Conservation (phyloP, 2,329 filamentous ascomycete genomes). For the Macrophomina phaseolina region DNA sequence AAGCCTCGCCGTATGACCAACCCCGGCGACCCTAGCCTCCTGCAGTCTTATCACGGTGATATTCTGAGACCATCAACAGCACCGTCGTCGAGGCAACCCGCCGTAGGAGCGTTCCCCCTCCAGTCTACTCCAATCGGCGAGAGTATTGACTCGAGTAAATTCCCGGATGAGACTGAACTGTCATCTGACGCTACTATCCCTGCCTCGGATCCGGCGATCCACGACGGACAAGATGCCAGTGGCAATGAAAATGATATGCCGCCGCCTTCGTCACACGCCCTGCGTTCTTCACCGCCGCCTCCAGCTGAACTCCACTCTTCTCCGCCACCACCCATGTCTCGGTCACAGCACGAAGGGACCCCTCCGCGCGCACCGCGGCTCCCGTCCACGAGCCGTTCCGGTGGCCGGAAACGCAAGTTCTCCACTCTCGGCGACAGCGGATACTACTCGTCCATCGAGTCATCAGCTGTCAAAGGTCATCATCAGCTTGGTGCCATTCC, state of each 20-base stretch:
- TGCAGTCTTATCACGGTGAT: conserved; percentile 40
- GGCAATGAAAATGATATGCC: conserved; percentile 44
- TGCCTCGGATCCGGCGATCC: conserved; percentile 56
- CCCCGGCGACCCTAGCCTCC: conserved; percentile 38
- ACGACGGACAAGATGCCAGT: conserved; percentile 52
- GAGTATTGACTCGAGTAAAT: conserved; percentile 56
- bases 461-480: conserved; percentile 79
- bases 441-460: conserved; percentile 95
- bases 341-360: conserved; percentile 68
- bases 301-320: conserved; percentile 81
- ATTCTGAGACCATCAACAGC: conserved; percentile 46
- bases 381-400: conserved; percentile 66
- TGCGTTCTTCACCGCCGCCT: conserved; percentile 74
- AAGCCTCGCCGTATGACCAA: conserved; percentile 69
- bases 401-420: conserved; percentile 77
- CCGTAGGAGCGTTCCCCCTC: conserved; percentile 16
- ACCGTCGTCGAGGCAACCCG: conserved; percentile 32
- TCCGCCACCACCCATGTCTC: conserved; percentile 82
- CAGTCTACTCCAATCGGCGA: conserved; percentile 41
- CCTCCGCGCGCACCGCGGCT: conserved; percentile 73
- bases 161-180: conserved; percentile 57
- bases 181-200: conserved; percentile 60
- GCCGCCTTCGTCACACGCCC: conserved; percentile 48
- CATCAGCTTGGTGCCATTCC: conserved; percentile 65
- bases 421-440: conserved; percentile 89